Conservation (phyloP, 352 stramenopile species). For the Pythium phragmiticola region DNA sequence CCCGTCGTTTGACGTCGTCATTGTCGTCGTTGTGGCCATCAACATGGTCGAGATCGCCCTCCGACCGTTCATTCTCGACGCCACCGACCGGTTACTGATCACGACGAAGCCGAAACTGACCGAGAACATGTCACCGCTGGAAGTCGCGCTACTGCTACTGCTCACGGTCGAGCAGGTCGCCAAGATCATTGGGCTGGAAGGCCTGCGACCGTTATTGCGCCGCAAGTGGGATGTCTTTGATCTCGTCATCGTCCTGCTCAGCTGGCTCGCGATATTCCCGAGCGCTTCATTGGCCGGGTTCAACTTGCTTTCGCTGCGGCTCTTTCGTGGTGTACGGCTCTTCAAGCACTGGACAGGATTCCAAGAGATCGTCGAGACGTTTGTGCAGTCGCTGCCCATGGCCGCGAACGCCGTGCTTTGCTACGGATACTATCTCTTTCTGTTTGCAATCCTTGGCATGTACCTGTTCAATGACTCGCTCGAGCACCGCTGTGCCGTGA, state of each 20-base stretch:
- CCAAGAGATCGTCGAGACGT: constrained; percentile 78
- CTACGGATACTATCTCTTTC: constrained; percentile 85
- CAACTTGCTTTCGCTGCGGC: constrained; percentile 68
- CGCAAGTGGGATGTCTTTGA: constrained; percentile 77
- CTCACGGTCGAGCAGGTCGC: constrained; percentile 66
- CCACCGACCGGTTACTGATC: constrained; percentile 35
- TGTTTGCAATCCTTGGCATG: constrained; percentile 85
- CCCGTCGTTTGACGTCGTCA: constrained; percentile 71
- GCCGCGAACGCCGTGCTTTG: constrained; percentile 68
- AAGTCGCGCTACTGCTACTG: constrained; percentile 60
- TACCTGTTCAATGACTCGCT: constrained; percentile 86
- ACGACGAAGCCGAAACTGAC: constrained; percentile 40
- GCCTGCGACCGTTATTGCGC: constrained; percentile 48
- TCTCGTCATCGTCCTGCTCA: constrained; percentile 54
- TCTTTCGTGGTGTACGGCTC: constrained; percentile 68
- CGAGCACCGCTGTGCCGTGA: constrained; percentile 59
- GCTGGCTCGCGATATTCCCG: constrained; percentile 57
- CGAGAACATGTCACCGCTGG: constrained; percentile 51
- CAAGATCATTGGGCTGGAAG: constrained; percentile 68
- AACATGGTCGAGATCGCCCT: constrained; percentile 76
- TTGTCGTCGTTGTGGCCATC: constrained; percentile 54
- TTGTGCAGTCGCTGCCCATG: constrained; percentile 69
- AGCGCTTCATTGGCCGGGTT: constrained; percentile 48
- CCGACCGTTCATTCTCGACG: constrained; percentile 53
- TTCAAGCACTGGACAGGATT: constrained; percentile 80